A percentile compares a stretch with the other conserved stretches of the same genome.
These are phyloP conservation scores for Brettanomyces anomalus DNA, from an alignment of 805 yeast genomes.

Conservation along the genomic window DNA sequence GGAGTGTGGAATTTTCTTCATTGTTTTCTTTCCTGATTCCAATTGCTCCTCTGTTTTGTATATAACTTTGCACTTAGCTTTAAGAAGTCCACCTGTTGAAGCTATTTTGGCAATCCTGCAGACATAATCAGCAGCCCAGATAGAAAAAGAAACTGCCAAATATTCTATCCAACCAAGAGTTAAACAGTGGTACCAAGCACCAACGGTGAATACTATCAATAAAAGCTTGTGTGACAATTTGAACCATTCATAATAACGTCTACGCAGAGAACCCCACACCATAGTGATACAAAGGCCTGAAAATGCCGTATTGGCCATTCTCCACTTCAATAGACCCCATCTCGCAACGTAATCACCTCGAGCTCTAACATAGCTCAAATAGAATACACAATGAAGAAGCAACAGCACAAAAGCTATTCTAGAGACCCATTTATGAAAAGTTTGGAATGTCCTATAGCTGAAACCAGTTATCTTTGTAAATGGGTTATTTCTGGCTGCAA, in stretches of 20 bases:
- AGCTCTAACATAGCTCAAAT: conserved; percentile 27
- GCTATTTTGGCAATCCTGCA: conserved; percentile 46
- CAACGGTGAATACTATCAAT: conserved; percentile 32
- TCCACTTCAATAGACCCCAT: conserved; percentile 33
- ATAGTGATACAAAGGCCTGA: conserved; percentile 21
- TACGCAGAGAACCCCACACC: conserved; percentile 26
- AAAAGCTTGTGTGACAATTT: conserved; percentile 34
- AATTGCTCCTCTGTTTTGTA: conserved; percentile 10
- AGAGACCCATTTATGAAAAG: conserved; percentile 33
- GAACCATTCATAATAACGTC: conserved; percentile 35
- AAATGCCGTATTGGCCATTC: conserved; percentile 33
- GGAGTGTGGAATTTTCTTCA: conserved; percentile 25
- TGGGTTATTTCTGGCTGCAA: conserved; percentile 29
- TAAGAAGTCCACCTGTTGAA: conserved; percentile 50
- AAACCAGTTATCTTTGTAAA: conserved; percentile 24
- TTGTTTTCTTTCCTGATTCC: background rate
- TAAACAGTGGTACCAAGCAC: conserved; percentile 38
- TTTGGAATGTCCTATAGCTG: conserved; percentile 27
- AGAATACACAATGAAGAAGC: conserved; percentile 30
- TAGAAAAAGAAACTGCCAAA: conserved; percentile 43
- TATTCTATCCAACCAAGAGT: conserved; percentile 43
- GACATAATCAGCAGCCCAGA: conserved; percentile 66
- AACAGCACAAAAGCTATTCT: conserved; percentile 30
- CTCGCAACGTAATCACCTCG: conserved; percentile 27
- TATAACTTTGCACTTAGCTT: conserved; percentile 34